Evolutionary conservation across 2,329 filamentous ascomycete species (phyloP).

Genomic region (Venturia nashicola): DNA sequence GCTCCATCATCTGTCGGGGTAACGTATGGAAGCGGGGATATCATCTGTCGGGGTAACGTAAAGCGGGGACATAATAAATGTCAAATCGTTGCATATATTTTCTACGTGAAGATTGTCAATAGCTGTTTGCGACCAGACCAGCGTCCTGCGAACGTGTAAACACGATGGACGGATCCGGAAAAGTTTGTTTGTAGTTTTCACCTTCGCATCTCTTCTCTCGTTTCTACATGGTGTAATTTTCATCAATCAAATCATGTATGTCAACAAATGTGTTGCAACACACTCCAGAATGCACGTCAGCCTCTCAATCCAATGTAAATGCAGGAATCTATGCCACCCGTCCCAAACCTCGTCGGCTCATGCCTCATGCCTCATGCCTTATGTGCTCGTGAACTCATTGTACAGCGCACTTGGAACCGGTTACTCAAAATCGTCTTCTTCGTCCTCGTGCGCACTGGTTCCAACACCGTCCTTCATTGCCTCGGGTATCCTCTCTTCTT

Average conservation of each 20-base stretch:
- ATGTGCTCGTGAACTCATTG: not conserved
- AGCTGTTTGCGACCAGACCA: not conserved
- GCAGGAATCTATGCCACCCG: not conserved
- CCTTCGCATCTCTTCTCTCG: not conserved
- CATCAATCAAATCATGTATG: not conserved
- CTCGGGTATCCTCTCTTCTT: not conserved
- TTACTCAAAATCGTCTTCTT: not conserved
- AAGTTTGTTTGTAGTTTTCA: not conserved
- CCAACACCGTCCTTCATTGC: constrained; percentile 1
- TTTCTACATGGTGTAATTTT: not conserved
- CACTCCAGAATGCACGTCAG: not conserved
- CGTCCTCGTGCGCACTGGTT: not conserved
- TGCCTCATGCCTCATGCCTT: not conserved
- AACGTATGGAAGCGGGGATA: too few relatives aligned
- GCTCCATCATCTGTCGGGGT: too few relatives aligned
- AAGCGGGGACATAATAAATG: too few relatives aligned
- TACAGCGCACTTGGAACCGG: not conserved
- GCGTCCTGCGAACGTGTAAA: not conserved
- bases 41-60: too few relatives aligned
- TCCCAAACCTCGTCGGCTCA: not conserved
- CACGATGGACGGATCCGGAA: not conserved
- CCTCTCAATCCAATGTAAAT: not conserved
- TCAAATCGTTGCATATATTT: not conserved
- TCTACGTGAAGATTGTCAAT: not conserved
- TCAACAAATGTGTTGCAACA: not conserved